These are phyloP conservation scores for Chaetomium cochliodes DNA, from an alignment of 495 filamentous ascomycete species.

Conservation along the genomic window DNA sequence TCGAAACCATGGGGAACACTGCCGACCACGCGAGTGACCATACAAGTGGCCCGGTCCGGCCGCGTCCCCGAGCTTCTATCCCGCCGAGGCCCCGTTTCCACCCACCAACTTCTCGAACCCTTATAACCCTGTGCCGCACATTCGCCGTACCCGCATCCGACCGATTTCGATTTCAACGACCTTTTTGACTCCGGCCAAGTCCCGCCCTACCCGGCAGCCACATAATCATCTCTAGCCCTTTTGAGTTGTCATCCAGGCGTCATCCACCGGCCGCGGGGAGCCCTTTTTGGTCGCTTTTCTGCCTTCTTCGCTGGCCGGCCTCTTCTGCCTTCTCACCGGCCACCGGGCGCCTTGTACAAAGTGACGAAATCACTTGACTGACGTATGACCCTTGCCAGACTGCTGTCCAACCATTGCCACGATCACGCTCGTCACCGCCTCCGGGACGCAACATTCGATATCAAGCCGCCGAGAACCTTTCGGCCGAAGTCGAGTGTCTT, in stretches of 20 bases:
- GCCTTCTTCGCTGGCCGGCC: slow-evolving; percentile 9
- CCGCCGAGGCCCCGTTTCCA: slow-evolving; percentile 15
- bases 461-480: slow-evolving; percentile 16
- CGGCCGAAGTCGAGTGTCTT: background rate
- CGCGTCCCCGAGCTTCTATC: slow-evolving; percentile 5
- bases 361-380: slow-evolving; percentile 33
- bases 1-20: slow-evolving; percentile 26
- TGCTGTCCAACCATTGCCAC: slow-evolving; percentile 32
- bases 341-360: slow-evolving; percentile 22
- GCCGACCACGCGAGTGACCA: slow-evolving; percentile 19
- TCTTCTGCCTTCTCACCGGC: slow-evolving; percentile 17
- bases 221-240: background rate
- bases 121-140: slow-evolving; percentile 35
- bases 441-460: slow-evolving; percentile 4
- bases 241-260: background rate
- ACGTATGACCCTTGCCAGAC: slow-evolving; percentile 36
- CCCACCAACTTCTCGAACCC: slow-evolving; percentile 16
- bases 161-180: slow-evolving; percentile 11
- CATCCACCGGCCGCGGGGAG: slow-evolving; percentile 9
- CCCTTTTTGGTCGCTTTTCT: slow-evolving; percentile 7
- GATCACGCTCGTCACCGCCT: slow-evolving; percentile 22
- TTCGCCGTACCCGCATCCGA: slow-evolving; percentile 22
- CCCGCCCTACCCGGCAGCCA: background rate
- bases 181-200: slow-evolving; percentile 22
- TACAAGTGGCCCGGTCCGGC: slow-evolving; percentile 10